A percentile compares a stretch with the other conserved stretches of the same genome.
These are phyloP conservation scores for Styphnolobium japonicum DNA, from an alignment of 306 rosid genomes.

Conservation along the genomic window DNA sequence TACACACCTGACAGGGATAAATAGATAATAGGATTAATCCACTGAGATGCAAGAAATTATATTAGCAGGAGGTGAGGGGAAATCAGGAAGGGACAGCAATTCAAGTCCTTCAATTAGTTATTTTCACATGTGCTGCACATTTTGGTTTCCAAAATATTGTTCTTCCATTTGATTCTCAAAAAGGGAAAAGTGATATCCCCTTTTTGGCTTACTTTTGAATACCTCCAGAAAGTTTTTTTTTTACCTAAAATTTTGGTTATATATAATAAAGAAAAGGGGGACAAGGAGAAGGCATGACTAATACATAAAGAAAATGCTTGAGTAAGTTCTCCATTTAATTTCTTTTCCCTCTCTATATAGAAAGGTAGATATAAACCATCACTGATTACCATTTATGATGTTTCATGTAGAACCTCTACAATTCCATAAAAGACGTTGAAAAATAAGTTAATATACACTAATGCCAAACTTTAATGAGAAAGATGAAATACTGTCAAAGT, in stretches of 20 bases:
- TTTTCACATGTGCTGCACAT: neutral
- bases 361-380: neutral
- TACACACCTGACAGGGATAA: constrained; percentile 71
- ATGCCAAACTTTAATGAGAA: constrained; percentile 1
- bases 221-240: neutral
- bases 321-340: neutral
- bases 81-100: neutral
- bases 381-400: neutral
- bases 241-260: neutral
- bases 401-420: neutral
- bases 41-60: constrained; percentile 21
- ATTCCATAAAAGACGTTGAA: neutral
- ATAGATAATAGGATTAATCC: constrained; percentile 16
- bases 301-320: neutral
- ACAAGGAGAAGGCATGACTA: neutral
- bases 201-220: neutral
- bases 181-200: neutral
- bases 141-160: constrained; percentile 3
- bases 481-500: neutral
- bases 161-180: neutral
- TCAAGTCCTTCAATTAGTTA: neutral
- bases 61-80: neutral
- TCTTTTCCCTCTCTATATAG: neutral
- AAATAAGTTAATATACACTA: neutral
- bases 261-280: neutral